These are phyloP conservation scores for Auricularia cornea DNA, from an alignment of 768 basidiomycete genomes.

Conservation along the genomic window DNA sequence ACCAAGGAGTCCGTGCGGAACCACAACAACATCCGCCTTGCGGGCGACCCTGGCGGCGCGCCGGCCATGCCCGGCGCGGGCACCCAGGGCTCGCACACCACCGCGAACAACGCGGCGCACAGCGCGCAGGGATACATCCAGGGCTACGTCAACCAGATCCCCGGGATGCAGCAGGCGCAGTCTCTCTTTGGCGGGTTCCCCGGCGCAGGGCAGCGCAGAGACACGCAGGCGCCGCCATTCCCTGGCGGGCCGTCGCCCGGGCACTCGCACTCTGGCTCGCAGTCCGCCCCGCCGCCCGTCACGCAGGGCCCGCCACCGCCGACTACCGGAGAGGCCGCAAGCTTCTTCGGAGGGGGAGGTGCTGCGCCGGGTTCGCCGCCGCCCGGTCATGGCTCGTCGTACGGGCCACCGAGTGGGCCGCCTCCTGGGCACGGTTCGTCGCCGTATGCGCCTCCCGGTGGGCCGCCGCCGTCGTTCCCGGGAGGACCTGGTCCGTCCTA, in stretches of 20 bases:
- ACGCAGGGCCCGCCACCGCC: constrained; percentile 3
- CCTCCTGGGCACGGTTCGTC: constrained; percentile 16
- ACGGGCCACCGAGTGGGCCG: constrained; percentile 21
- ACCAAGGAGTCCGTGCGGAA: constrained; percentile 58
- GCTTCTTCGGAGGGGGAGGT: constrained; percentile 5
- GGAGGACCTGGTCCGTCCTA: constrained; percentile 9
- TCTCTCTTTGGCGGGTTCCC: constrained; percentile 18
- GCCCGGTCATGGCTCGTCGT: constrained; percentile 1
- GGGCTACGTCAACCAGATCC: constrained; percentile 39
- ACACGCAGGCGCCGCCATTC: constrained; percentile 6
- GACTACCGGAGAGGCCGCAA: constrained; percentile 10
- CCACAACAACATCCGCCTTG: constrained; percentile 60
- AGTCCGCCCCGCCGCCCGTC: constrained; percentile 11
- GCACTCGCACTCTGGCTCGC: too few relatives aligned
- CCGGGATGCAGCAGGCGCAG: constrained; percentile 39
- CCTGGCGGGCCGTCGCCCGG: too few relatives aligned
- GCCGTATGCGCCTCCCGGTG: constrained; percentile 10
- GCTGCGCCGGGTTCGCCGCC: background rate
- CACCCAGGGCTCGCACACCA: constrained; percentile 9
- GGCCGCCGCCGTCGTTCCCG: constrained; percentile 30
- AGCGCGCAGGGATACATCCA: constrained; percentile 40
- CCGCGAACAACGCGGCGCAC: constrained; percentile 39
- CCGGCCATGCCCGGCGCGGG: constrained; percentile 36
- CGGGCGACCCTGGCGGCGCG: constrained; percentile 40
- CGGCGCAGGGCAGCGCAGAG: constrained; percentile 14